phyloP scores from a whole-genome alignment of 345 rosid genomes.

The Euphorbia lathyris region DNA sequence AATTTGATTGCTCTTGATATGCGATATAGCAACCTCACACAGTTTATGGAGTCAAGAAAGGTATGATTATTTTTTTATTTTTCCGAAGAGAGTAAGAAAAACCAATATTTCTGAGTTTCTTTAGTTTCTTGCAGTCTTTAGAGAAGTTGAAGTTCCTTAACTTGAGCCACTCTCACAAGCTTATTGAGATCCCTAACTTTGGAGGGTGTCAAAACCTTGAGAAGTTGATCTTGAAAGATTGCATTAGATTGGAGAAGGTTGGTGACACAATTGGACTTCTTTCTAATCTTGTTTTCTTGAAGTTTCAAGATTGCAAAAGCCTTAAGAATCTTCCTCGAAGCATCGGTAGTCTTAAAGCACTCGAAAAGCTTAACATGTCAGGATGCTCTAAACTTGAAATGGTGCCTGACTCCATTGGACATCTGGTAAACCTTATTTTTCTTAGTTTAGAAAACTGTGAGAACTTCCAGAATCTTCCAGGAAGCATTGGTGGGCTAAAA shows the following conservation, averaged over 20 bases:
- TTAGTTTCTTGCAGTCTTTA: neutral
- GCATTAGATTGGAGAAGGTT: too few species aligned
- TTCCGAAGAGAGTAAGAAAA: too few species aligned
- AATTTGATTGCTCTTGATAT: slow-evolving; percentile 8
- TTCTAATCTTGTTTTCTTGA: neutral
- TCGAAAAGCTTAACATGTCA: slow-evolving; percentile 17
- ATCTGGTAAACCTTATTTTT: too few species aligned
- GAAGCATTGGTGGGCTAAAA: neutral
- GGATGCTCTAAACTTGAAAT: slow-evolving; percentile 19
- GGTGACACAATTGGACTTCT: slow-evolving; percentile 4
- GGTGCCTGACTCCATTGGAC: neutral
- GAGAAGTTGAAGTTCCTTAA: slow-evolving; percentile 17
- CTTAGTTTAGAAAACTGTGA: too few species aligned
- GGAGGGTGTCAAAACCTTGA: neutral
- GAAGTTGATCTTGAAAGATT: slow-evolving; percentile 1
- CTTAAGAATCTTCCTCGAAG: slow-evolving; percentile 13
- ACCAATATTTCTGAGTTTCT: neutral
- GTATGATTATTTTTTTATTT: neutral
- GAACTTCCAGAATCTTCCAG: too few species aligned
- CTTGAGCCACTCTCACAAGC: slow-evolving; percentile 7
- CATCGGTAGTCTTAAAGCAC: slow-evolving; percentile 17
- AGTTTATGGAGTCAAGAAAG: neutral
- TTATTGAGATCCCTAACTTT: slow-evolving; percentile 2
- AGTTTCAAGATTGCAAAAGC: slow-evolving; percentile 18
- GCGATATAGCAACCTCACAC: slow-evolving; percentile 10